Conservation (phyloP, 2,329 filamentous ascomycete species). For the Zalaria obscura region DNA sequence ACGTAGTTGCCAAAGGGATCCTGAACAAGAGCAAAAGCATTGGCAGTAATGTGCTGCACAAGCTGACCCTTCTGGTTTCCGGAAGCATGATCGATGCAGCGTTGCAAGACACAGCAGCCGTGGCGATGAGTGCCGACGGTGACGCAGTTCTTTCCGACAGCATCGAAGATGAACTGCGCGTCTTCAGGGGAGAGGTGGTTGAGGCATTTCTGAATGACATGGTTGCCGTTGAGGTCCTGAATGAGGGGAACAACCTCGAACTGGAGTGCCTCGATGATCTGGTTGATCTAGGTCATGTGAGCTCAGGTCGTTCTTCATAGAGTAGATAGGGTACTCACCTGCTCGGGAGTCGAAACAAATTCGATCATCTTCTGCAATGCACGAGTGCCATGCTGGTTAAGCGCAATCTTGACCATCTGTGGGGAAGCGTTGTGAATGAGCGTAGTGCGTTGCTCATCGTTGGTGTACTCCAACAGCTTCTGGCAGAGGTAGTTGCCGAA, state of each 20-base stretch:
- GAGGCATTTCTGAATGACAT: slow-evolving; percentile 97
- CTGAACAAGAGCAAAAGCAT: slow-evolving; percentile 81
- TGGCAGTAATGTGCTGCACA: slow-evolving; percentile 72
- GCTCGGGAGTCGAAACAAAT: slow-evolving; percentile 72
- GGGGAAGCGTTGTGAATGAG: slow-evolving; percentile 81
- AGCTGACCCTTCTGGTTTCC: slow-evolving; percentile 79
- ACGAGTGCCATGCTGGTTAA: slow-evolving; percentile 94
- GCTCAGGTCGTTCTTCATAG: too few relatives aligned
- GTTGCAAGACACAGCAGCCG: slow-evolving; percentile 93
- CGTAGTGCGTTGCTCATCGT: slow-evolving; percentile 83
- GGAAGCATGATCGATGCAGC: slow-evolving; percentile 93
- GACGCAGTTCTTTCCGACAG: slow-evolving; percentile 74
- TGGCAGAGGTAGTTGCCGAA: slow-evolving; percentile 99
- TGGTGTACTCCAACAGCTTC: slow-evolving; percentile 91
- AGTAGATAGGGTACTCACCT: slow-evolving; percentile 23
- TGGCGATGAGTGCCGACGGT: slow-evolving; percentile 93
- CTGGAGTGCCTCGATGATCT: slow-evolving; percentile 74
- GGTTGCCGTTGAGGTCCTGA: slow-evolving; percentile 94
- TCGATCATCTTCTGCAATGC: slow-evolving; percentile 99
- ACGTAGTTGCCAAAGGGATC: slow-evolving; percentile 99
- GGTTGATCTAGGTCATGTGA: slow-evolving; percentile 37
- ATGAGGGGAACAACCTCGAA: slow-evolving; percentile 85
- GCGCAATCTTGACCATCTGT: slow-evolving; percentile 80
- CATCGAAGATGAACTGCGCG: slow-evolving; percentile 93
- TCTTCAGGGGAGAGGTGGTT: slow-evolving; percentile 79